Conservation (phyloP, 306 rosid species). For the Cucurbita maxima region DNA sequence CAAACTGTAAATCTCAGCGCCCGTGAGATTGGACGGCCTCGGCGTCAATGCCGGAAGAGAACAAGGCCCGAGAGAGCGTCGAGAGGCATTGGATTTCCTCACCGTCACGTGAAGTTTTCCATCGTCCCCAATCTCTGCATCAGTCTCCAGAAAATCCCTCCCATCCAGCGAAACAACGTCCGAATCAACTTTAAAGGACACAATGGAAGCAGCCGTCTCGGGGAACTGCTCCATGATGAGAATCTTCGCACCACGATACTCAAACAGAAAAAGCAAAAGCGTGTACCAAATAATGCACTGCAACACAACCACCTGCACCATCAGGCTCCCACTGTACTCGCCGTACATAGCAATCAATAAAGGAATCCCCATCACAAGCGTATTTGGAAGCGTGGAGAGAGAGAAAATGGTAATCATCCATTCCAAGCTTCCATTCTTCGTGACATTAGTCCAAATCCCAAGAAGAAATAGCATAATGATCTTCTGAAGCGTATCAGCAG, state of each 20-base stretch:
- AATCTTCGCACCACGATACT: constrained; percentile 85
- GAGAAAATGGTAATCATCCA: constrained; percentile 98
- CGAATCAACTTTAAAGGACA: constrained; percentile 87
- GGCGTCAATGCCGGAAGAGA: constrained; percentile 49
- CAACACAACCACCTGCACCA: constrained; percentile 87
- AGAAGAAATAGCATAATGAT: constrained; percentile 62
- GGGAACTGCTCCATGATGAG: constrained; percentile 96
- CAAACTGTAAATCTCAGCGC: constrained; percentile 89
- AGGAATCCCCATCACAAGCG: constrained; percentile 88
- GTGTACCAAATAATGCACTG: constrained; percentile 99
- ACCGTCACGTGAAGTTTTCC: constrained; percentile 91
- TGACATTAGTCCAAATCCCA: constrained; percentile 57
- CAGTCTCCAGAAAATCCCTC: constrained; percentile 75
- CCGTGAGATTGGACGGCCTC: constrained; percentile 84
- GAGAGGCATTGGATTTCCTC: constrained; percentile 69
- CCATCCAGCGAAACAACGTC: constrained; percentile 95
- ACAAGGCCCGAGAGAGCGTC: constrained; percentile 40
- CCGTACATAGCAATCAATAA: constrained; percentile 84
- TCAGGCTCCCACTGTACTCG: constrained; percentile 40
- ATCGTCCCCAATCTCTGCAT: constrained; percentile 77
- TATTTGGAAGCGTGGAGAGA: constrained; percentile 87
- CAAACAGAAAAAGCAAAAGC: constrained; percentile 70
- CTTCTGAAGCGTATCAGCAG: constrained; percentile 91
- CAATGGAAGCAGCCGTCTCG: constrained; percentile 89
- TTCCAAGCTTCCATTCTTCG: constrained; percentile 69